Conservation (phyloP, 176 grass and related monocot species). For the Musa beccarii region DNA sequence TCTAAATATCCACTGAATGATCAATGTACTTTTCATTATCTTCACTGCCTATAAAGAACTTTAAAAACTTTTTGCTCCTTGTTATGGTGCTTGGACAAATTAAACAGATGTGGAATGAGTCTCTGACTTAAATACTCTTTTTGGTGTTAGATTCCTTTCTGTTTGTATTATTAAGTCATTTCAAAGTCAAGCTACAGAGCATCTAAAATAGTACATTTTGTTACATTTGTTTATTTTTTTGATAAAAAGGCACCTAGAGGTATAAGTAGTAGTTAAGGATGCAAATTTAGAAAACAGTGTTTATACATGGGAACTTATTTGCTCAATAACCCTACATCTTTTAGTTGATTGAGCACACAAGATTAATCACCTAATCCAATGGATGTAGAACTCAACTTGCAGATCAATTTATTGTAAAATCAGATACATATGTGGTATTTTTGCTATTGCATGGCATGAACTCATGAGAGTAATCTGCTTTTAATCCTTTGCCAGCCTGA, state of each 20-base stretch:
- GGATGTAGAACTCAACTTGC: not conserved
- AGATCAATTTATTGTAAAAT: not conserved
- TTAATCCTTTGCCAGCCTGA: conserved; percentile 25
- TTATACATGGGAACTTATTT: not conserved
- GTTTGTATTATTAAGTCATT: not conserved
- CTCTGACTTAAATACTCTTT: no score
- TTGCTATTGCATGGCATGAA: not conserved
- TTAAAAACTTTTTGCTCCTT: not conserved
- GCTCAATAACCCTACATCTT: not conserved
- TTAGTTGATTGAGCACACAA: not conserved
- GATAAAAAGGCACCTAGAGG: no score
- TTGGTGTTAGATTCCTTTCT: no score
- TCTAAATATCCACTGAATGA: not conserved
- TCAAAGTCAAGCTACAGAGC: not conserved
- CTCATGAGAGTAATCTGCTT: not conserved
- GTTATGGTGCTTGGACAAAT: no score
- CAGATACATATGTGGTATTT: not conserved
- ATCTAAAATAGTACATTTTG: not conserved
- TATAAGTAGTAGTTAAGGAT: not conserved
- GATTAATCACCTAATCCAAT: not conserved
- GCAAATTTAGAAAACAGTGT: not conserved
- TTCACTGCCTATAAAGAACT: not conserved
- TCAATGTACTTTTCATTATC: not conserved
- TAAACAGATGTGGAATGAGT: no score
- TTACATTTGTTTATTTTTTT: no score